Evolutionary conservation across 2,329 filamentous ascomycete genomes (phyloP), one percentile per base, ranked within the genome.

Genomic region (Botrytis byssoidea): DNA sequence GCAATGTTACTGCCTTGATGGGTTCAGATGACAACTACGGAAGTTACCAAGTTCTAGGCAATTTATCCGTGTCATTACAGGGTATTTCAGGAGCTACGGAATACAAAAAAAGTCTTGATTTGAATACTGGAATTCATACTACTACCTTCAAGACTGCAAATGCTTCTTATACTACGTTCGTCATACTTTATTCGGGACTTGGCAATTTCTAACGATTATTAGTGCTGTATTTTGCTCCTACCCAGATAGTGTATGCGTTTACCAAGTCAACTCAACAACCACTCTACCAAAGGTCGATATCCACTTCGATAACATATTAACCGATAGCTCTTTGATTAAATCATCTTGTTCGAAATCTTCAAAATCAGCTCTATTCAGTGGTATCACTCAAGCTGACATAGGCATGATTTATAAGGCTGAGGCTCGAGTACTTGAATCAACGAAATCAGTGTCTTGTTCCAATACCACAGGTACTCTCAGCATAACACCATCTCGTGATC

Each of bases 11-110:
- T 4, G 75, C 79, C 2, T 76, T 87, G 9, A 80, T 85, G 29
- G 84, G 84, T 20, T 80, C 81, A 10, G 77, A 80, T 10, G 77
- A 80, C 32, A 79, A 82, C 57, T 87, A 86, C 70, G 86, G 86
- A 20, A 83, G 82, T 6, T 87, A 85, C 74, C 82, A 82, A 71
- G 85, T 86, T 1, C 78, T 86, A 0, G 86, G 82, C 0, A 87
- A 87, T 72, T 71, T 88, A 1, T 83, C 82, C 0, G 80, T 88
- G 0, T 71, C 75, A 0, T 79, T 87, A 4, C 79, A 80, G 0
- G 81, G 79, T 5, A 73, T 84, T 0, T 74, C 72, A 6, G 73
- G 79, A 1, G 77, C 79, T 12, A 77, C 77, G 5, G 79, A 77
- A 4, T 87, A 86, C 71, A 82, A 79, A n/a, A 77, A 85, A 18